Evolutionary conservation across 176 grass and related monocot species (phyloP).

Genomic region (Cenchrus americanus): DNA sequence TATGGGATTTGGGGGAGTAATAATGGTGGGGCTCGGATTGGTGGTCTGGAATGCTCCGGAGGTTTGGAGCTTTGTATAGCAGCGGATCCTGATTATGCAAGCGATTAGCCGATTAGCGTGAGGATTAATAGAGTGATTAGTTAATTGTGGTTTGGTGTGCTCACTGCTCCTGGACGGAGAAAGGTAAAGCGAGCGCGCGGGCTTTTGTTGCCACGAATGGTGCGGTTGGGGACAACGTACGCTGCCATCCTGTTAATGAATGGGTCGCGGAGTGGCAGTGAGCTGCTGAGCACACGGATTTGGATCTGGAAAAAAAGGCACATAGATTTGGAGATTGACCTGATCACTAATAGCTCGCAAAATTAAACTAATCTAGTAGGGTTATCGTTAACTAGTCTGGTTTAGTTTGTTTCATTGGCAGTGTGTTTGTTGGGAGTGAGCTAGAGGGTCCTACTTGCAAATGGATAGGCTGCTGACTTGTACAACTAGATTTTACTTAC

Average conservation of each 20-base stretch:
- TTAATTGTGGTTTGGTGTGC: background rate
- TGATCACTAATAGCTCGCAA: background rate
- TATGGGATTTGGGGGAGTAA: slow-evolving; percentile 1
- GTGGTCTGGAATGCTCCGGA: slow-evolving; percentile 27
- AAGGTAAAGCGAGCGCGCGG: background rate
- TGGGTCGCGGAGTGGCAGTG: background rate
- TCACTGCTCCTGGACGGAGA: background rate
- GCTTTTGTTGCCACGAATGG: slow-evolving; percentile 44
- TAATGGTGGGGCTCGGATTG: slow-evolving; percentile 20
- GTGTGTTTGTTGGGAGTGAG: too few relatives aligned
- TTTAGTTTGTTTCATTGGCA: too few relatives aligned
- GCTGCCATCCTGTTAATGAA: background rate
- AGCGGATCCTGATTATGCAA: background rate
- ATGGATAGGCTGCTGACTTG: too few relatives aligned
- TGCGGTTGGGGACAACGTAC: background rate
- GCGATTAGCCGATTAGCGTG: background rate
- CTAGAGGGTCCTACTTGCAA: too few relatives aligned
- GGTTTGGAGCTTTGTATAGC: background rate
- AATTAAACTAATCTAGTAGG: background rate
- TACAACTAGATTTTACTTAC: background rate
- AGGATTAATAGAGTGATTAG: background rate
- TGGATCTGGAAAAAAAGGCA: background rate
- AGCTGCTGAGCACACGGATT: slow-evolving; percentile 13
- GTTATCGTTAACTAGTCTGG: background rate
- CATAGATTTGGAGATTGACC: slow-evolving; percentile 11